Percentiles rank a stretch among this genome's conserved stretches.
These are phyloP conservation scores for Mortierella sp. DNA, from an alignment of 371 early-diverging fungal species.

Conservation along the genomic window DNA sequence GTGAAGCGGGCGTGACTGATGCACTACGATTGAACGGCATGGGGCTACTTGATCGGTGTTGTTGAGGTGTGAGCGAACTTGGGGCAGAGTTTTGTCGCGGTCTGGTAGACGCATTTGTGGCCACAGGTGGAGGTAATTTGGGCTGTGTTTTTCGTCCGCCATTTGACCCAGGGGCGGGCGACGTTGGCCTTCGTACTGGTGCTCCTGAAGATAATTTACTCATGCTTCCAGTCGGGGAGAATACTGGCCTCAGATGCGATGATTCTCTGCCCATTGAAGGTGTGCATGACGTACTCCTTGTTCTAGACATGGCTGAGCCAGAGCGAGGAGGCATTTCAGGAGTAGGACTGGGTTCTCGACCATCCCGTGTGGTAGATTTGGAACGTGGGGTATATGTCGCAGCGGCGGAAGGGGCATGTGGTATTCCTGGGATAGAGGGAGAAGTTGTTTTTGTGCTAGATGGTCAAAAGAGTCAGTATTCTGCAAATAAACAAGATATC, in stretches of 20 bases:
- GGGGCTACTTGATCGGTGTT: constrained; percentile 27
- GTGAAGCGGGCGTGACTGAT: neutral
- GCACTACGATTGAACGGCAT: neutral
- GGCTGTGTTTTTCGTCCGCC: constrained; percentile 19
- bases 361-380: constrained; percentile 18
- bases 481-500: neutral
- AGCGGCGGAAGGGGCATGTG: constrained; percentile 29
- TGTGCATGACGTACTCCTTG: constrained; percentile 31
- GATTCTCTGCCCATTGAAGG: constrained; percentile 25
- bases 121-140: constrained; percentile 27
- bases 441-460: constrained; percentile 44
- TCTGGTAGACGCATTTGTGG: constrained; percentile 4
- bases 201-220: constrained; percentile 35
- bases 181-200: constrained; percentile 3
- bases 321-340: constrained; percentile 15
- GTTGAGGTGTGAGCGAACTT: neutral
- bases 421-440: constrained; percentile 54
- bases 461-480: neutral
- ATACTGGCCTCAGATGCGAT: constrained; percentile 23
- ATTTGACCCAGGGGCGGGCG: constrained; percentile 7
- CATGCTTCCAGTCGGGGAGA: constrained; percentile 39
- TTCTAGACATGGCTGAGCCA: constrained; percentile 11
- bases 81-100: constrained; percentile 33
- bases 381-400: constrained; percentile 38
- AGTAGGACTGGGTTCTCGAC: constrained; percentile 23